Percentiles rank a stretch among this genome's conserved stretches.
These are phyloP conservation scores for Chytridiales sp. DNA, from an alignment of 371 early-diverging fungal genomes.

Conservation along the genomic window DNA sequence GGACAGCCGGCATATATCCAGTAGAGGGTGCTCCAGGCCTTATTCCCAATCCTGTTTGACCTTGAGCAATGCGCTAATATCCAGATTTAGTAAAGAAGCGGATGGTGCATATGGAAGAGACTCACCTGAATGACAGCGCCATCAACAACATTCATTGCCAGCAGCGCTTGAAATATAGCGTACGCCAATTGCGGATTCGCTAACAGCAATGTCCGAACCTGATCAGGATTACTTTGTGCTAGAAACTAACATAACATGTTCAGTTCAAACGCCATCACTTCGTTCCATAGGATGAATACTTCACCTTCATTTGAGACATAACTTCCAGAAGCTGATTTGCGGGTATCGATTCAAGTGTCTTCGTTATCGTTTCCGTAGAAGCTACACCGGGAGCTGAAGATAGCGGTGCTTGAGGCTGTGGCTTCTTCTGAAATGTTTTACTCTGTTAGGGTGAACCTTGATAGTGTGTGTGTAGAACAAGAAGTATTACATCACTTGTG, in stretches of 20 bases:
- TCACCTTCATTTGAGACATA: slow-evolving; percentile 75
- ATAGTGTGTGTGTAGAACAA: no score
- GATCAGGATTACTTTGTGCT: slow-evolving; percentile 62
- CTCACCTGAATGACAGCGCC: slow-evolving; percentile 69
- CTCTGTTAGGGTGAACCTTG: no score
- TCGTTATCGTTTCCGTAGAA: slow-evolving; percentile 37
- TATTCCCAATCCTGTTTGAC: not conserved
- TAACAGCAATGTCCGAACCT: slow-evolving; percentile 65
- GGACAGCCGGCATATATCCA: not conserved
- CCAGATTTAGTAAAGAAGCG: not conserved
- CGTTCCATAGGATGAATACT: not conserved
- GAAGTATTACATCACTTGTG: no score
- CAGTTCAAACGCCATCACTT: not conserved
- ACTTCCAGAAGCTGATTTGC: slow-evolving; percentile 70
- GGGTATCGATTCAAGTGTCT: slow-evolving; percentile 66
- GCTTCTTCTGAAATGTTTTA: no score
- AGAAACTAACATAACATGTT: slow-evolving; percentile 29
- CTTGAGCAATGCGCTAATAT: slow-evolving; percentile 4
- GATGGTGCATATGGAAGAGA: not conserved
- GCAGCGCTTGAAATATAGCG: slow-evolving; percentile 81
- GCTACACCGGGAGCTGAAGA: no score
- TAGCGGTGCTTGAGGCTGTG: no score
- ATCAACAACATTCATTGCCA: slow-evolving; percentile 82
- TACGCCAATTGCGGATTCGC: slow-evolving; percentile 83
- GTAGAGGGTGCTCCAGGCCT: not conserved